A percentile compares a stretch with the other conserved stretches of the same genome.
Evolutionary conservation across 176 grass and related monocot species (phyloP).

Genomic region (Luzula sylvatica): DNA sequence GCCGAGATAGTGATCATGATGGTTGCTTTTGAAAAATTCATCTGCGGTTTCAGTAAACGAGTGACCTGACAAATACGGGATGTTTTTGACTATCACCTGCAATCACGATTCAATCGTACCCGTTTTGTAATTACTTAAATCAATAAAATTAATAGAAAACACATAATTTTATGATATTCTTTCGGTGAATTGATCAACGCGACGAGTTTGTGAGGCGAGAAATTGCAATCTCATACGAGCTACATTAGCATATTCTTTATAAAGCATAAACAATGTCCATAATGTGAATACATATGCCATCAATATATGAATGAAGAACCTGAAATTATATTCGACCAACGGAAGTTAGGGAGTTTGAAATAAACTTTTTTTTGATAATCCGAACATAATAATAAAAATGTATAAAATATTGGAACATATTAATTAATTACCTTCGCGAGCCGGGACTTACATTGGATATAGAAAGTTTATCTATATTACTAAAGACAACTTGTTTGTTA

Average conservation of each 20-base stretch:
- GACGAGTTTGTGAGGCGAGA: conserved; percentile 72
- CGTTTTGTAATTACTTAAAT: neutral
- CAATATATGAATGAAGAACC: conserved; percentile 87
- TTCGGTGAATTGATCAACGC: conserved; percentile 88
- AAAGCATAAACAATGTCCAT: conserved; percentile 75
- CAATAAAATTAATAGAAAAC: conserved; percentile 6
- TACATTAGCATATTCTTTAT: conserved; percentile 87
- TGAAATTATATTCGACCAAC: conserved; percentile 9
- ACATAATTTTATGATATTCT: conserved; percentile 23
- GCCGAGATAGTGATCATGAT: conserved; percentile 88
- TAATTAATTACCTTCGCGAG: conserved; percentile 61
- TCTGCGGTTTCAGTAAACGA: conserved; percentile 83
- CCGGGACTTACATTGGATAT: conserved; percentile 92
- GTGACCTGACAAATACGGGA: conserved; percentile 58
- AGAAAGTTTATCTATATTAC: conserved; percentile 89
- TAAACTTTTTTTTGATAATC: too few species aligned
- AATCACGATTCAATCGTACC: conserved; percentile 2
- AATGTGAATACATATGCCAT: conserved; percentile 90
- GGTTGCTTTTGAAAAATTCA: conserved; percentile 81
- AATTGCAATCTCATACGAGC: conserved; percentile 97
- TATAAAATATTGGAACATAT: neutral
- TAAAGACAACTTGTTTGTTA: conserved; percentile 61
- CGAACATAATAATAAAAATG: too few species aligned
- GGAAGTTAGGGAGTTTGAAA: too few species aligned
- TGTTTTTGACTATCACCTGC: conserved; percentile 92